These are phyloP conservation scores for Xylariomycetidae sp. DNA, from an alignment of 2,329 filamentous ascomycete species.

Conservation along the genomic window DNA sequence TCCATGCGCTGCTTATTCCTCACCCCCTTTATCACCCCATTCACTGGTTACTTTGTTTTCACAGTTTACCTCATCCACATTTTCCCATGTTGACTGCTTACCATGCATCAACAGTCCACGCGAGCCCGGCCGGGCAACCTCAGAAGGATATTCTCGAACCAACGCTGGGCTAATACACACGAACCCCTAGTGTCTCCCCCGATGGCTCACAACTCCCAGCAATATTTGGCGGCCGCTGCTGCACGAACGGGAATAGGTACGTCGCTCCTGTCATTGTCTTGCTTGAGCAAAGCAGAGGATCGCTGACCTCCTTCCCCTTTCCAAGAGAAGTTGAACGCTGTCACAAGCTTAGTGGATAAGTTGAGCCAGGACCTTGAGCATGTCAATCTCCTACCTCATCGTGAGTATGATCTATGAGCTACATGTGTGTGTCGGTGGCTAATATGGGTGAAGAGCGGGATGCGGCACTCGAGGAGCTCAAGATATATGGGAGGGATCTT, in stretches of 20 bases:
- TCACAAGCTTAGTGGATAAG: conserved; percentile 58
- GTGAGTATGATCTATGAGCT: conserved; percentile 38
- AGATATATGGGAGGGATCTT: conserved; percentile 71
- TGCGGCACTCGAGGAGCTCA: conserved; percentile 62
- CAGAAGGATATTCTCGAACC: conserved; percentile 14
- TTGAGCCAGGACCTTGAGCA: conserved; percentile 59
- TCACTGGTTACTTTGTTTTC: background rate
- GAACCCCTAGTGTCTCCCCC: conserved; percentile 2
- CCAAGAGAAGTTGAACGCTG: conserved; percentile 66
- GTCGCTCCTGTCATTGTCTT: no score
- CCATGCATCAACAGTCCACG: conserved; percentile 13
- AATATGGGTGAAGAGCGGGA: conserved; percentile 46
- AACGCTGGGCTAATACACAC: conserved; percentile 4
- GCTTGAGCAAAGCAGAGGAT: background rate
- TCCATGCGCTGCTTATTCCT: no score
- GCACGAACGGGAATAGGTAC: conserved; percentile 37
- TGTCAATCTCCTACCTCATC: conserved; percentile 52
- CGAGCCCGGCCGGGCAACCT: conserved; percentile 5
- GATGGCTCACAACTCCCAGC: conserved; percentile 16
- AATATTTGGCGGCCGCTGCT: conserved; percentile 11
- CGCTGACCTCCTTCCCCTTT: conserved; percentile 8
- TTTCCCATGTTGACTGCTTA: no score
- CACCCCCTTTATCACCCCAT: no score
- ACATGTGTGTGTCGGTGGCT: background rate
- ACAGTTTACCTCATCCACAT: no score